Conservation (phyloP, 2,329 filamentous ascomycete species). For the Tolypocladium amazonense region DNA sequence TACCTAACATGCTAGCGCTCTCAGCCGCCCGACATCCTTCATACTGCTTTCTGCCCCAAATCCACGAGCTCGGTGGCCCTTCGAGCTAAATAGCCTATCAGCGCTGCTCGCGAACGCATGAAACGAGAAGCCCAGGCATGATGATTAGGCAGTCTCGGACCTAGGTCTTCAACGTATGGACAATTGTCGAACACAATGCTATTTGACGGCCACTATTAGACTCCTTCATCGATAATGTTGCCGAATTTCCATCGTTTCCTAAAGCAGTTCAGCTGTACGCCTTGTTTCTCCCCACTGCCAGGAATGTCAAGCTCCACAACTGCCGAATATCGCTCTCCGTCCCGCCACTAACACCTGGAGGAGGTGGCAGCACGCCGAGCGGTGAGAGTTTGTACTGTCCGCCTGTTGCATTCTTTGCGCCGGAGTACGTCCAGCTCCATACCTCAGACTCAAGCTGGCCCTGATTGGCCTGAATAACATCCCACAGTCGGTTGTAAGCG, state of each 20-base stretch:
- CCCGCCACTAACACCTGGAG: slow-evolving; percentile 3
- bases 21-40: no score
- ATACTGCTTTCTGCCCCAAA: no score
- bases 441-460: slow-evolving; percentile 44
- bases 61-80: no score
- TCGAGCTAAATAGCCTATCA: background rate
- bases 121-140: background rate
- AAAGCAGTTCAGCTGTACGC: background rate
- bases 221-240: background rate
- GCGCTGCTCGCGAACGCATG: background rate
- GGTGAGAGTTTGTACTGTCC: slow-evolving; percentile 10
- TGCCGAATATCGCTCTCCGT: slow-evolving; percentile 7
- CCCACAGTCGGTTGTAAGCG: slow-evolving; percentile 52
- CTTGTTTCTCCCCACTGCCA: slow-evolving; percentile 2
- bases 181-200: background rate
- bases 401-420: background rate
- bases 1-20: no score
- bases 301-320: slow-evolving; percentile 7
- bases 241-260: background rate
- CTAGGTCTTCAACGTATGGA: no score
- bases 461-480: slow-evolving; percentile 45
- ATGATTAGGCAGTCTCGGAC: background rate
- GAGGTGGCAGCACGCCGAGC: slow-evolving; percentile 8
- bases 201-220: background rate
- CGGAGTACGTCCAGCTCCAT: slow-evolving; percentile 48